Percentiles rank a stretch among this genome's conserved stretches.
phyloP scores from a whole-genome alignment of 148 eudicot genomes.

The Dianthus caryophyllus region DNA sequence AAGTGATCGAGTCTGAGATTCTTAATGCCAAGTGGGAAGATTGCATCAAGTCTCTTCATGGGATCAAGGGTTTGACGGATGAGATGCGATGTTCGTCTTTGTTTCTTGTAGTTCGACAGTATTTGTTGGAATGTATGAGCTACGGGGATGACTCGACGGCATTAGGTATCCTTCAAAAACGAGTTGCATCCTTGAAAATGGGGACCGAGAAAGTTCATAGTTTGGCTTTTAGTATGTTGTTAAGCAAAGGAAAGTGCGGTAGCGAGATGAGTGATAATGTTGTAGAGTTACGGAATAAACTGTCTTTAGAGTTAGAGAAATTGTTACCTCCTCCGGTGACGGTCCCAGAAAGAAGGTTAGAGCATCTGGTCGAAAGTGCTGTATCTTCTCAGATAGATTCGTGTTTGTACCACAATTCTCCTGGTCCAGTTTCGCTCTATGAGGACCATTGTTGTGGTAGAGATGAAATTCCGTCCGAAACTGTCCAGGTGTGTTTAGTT shows the following conservation, averaged over 20 bases:
- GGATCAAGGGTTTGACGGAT: conserved; percentile 45
- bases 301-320: conserved; percentile 54
- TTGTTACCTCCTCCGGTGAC: conserved; percentile 68
- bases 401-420: conserved; percentile 69
- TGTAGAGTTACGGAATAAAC: conserved; percentile 35
- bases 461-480: conserved; percentile 72
- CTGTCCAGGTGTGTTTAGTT: conserved; percentile 61
- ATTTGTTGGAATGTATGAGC: conserved; percentile 52
- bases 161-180: conserved; percentile 48
- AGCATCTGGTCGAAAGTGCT: conserved; percentile 68
- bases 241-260: conserved; percentile 34
- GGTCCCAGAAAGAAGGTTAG: conserved; percentile 80
- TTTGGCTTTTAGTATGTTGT: conserved; percentile 58
- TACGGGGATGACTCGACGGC: conserved; percentile 56
- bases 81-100: conserved; percentile 61
- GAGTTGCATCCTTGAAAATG: conserved; percentile 44
- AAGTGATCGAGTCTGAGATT: conserved; percentile 49
- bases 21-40: conserved; percentile 59
- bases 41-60: conserved; percentile 41
- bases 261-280: conserved; percentile 27
- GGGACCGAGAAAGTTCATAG: conserved; percentile 56
- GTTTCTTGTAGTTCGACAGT: conserved; percentile 54
- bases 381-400: conserved; percentile 55
- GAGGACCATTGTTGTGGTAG: conserved; percentile 70
- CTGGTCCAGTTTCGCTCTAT: conserved; percentile 46